Evolutionary conservation across 1,139 yeast genomes (phyloP), one percentile per base, ranked within the genome.

Genomic region (Yamadazyma triangularis): DNA sequence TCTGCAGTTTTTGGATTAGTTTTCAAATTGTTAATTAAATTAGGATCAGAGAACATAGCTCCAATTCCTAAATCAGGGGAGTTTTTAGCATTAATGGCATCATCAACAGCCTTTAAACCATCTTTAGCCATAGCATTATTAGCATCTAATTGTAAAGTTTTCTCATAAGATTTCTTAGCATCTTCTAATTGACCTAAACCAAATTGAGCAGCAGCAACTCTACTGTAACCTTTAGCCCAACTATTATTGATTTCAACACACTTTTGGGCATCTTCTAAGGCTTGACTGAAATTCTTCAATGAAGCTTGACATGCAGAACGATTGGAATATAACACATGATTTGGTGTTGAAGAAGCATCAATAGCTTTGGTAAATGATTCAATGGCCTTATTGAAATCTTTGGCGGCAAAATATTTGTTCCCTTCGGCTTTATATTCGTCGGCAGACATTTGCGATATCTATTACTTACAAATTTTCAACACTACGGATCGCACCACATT

Each of bases 141-240:
- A 15, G 94, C 72, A 47, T 93, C 98, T 43, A 88, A 60, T 51
- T 83, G 84, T 43, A 93, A 65, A 4, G 96, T 95, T 56, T 83
- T 80, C 42, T 79, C 70, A 58, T 88, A 93, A 23, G 84, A 71
- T 28, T 61, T 62, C 46, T 77, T 76, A 25, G 93, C 83, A 24
- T 72, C 82, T 24, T 79, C 87, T 37, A 79, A 70, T 40, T 85
- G 75, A 13, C 89, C 89, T 41, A 84, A 68, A 11, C 98, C 98
- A 48, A 71, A 83, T 34, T 82, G 78, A 21, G 98, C 98, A 43
- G 96, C 91, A 34, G 88, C 99, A 30, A 85, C 83, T 61, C 99
- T 82, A 51, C 80, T 83, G 68, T 83, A 85, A 29, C 97, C 98
- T 60, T 91, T 91, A 13, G 96, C 88, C 96, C 97, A 91, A 3